Conservation (phyloP, 2,329 filamentous ascomycete species). For the Cordyceps fumosorosea region DNA sequence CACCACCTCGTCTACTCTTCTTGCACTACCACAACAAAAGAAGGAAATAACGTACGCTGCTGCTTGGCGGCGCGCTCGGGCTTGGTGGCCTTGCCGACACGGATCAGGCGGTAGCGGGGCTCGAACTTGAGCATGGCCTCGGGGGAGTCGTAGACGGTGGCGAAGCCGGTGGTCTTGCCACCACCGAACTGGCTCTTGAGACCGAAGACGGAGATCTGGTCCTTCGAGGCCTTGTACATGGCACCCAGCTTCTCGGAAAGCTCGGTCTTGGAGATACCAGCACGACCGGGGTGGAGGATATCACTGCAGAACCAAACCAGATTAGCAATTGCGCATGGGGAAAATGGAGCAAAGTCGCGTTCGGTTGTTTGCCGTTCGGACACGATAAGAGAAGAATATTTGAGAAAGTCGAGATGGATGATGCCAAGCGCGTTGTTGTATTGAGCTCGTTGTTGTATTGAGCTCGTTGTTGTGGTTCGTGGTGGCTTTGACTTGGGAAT, state of each 20-base stretch:
- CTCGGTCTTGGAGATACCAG: slow-evolving; percentile 99
- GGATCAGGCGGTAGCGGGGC: slow-evolving; percentile 93
- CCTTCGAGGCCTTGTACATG: slow-evolving; percentile 97
- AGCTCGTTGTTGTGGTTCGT: neutral
- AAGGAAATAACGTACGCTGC: slow-evolving; percentile 71
- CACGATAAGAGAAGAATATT: neutral
- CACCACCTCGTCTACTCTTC: neutral
- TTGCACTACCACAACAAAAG: neutral
- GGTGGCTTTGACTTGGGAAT: no score
- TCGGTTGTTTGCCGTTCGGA: neutral
- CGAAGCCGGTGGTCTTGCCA: slow-evolving; percentile 99
- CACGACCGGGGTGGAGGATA: slow-evolving; percentile 96
- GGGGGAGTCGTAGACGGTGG: slow-evolving; percentile 94
- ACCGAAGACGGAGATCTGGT: slow-evolving; percentile 96
- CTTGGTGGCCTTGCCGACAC: slow-evolving; percentile 88
- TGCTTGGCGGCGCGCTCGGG: slow-evolving; percentile 96
- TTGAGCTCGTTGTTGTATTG: neutral
- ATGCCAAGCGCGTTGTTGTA: neutral
- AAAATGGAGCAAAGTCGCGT: neutral
- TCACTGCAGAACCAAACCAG: slow-evolving; percentile 60
- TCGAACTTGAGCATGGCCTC: slow-evolving; percentile 99
- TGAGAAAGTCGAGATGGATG: neutral
- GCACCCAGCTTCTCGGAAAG: slow-evolving; percentile 90
- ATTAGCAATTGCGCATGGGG: neutral
- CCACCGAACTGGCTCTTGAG: slow-evolving; percentile 99